Conservation (phyloP, 345 rosid genomes). For the Dimocarpus longan region DNA sequence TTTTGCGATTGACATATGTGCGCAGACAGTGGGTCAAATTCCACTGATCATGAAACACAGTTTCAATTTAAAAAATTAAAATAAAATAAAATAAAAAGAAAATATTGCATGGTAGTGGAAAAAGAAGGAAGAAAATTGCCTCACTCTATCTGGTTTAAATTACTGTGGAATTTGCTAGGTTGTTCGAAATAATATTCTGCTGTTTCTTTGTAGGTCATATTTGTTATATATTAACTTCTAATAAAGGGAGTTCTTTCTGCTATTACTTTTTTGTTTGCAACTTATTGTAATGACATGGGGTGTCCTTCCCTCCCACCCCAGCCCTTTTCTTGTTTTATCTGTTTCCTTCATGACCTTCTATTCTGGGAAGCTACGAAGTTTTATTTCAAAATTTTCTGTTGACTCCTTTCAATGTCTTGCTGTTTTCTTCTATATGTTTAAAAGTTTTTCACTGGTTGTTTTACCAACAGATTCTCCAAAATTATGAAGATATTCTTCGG, state of each 20-base stretch:
- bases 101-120: not conserved
- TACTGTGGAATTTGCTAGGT: not conserved
- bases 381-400: not conserved
- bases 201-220: not conserved
- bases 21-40: not conserved
- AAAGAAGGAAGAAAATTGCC: not conserved
- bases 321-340: not conserved
- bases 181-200: constrained; percentile 2
- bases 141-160: not conserved
- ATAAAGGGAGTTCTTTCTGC: not conserved
- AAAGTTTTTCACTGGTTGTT: constrained; percentile 17
- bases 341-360: not conserved
- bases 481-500: constrained; percentile 67
- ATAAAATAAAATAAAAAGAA: not conserved
- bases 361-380: not conserved
- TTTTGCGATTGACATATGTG: not conserved
- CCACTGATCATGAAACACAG: not conserved
- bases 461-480: constrained; percentile 66
- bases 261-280: not conserved
- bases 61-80: not conserved
- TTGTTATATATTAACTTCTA: not conserved
- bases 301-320: not conserved
- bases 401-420: not conserved
- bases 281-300: not conserved
- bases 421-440: constrained; percentile 1